Conservation (phyloP, 768 basidiomycete genomes). For the Gymnopilus dilepis region DNA sequence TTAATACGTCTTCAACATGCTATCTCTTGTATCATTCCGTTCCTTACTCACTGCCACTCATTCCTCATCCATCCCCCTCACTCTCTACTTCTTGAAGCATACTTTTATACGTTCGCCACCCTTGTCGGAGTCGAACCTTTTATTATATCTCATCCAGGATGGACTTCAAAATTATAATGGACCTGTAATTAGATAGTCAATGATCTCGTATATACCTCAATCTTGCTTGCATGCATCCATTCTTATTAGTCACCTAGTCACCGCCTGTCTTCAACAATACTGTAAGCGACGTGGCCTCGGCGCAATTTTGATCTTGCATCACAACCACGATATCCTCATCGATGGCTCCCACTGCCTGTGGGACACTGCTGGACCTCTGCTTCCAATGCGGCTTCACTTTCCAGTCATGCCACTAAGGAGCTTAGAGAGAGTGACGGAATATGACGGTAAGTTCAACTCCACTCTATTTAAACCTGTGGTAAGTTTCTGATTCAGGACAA, state of each 20-base stretch:
- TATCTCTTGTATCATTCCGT: not conserved
- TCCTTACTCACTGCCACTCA: not conserved
- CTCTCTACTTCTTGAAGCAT: not conserved
- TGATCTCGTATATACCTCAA: not conserved
- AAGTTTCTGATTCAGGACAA: not conserved
- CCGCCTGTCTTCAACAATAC: too few relatives aligned
- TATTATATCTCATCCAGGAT: not conserved
- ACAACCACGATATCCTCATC: not conserved
- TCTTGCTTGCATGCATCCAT: not conserved
- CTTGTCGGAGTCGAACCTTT: not conserved
- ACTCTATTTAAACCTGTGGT: slow-evolving; percentile 2
- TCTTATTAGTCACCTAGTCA: not conserved
- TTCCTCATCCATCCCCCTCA: not conserved
- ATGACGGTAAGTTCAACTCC: slow-evolving; percentile 4
- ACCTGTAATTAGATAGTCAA: not conserved
- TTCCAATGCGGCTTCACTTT: not conserved
- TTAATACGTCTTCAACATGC: not conserved
- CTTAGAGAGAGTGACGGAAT: slow-evolving; percentile 1
- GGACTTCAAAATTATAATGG: slow-evolving; percentile 5
- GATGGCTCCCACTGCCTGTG: not conserved
- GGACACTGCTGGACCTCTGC: not conserved
- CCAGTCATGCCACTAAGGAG: not conserved
- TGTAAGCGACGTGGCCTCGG: too few relatives aligned
- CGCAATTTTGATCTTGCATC: too few relatives aligned
- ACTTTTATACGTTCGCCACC: not conserved